Base-by-base conservation (phyloP, 1,139 yeast genomes). In the Geotrichum restrictum region DNA sequence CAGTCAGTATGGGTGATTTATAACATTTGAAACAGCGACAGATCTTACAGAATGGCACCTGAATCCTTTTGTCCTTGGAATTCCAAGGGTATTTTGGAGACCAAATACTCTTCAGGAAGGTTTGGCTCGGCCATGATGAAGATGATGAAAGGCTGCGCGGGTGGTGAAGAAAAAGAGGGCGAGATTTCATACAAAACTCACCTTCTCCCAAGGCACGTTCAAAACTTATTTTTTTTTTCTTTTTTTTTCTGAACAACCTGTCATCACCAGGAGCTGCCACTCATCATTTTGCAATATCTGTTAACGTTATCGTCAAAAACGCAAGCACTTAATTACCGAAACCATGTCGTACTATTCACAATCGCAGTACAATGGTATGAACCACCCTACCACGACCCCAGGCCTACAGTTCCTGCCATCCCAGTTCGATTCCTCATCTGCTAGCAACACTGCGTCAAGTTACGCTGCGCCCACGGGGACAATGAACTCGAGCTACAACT, bases 391-490 rank as follows among this genome's bases (percentile, higher is more conserved):
- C 16, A 11, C 37, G 18, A 13, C 53, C 16, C 47, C 53, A 10
- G 59, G 59, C 32, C 52, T 58, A 7, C 60, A 58, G 33, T 59
- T 60, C 41, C 56, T 59, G 40, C 56, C 61, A 8, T 56, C 62
- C n/a, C 60, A 60, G 36, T 60, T 60, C 32, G 62, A 44, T n/a
- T 16, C 48, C 18, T 18, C 51, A 6, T 34, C 54, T 3, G 16
- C 22, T 14, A 32, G 33, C 4, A 46, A 33, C 36, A n/a, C 58
- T 2, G 24, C 55, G 21, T 40, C 56, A 18, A 41, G 43, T 10
- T 47, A 49, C 29, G 19, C 51, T 18, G 42, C 45, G 22, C 48
- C 48, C 7, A 36, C 46, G 8, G 45, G 56, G 32, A 24, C 45
- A 18, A 32, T 24, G 36, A 41, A 34, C 38, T 19, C 49, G 2